Conservation (phyloP, 139 green algal species). For the Coelastrella sp. region DNA sequence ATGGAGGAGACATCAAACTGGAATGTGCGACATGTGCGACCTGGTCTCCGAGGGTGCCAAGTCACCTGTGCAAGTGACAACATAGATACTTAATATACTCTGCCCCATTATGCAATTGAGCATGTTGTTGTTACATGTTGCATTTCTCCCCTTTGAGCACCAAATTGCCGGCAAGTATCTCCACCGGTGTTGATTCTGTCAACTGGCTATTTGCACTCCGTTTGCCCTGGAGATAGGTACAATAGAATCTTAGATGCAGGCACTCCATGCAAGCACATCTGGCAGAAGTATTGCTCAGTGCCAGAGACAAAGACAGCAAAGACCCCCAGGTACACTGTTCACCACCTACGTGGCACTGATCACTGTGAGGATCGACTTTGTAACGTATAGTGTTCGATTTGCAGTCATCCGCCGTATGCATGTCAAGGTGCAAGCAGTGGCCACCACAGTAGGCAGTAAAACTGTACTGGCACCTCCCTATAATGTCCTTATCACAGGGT, state of each 20-base stretch:
- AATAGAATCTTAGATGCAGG: neutral
- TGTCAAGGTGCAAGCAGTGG: slow-evolving; percentile 27
- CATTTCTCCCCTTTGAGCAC: too few relatives aligned
- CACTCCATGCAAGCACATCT: neutral
- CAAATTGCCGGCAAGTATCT: too few relatives aligned
- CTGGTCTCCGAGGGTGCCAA: neutral
- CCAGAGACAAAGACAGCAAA: neutral
- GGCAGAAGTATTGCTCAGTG: neutral
- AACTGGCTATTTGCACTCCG: too few relatives aligned
- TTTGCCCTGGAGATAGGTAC: too few relatives aligned
- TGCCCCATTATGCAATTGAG: too few relatives aligned
- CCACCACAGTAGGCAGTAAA: slow-evolving; percentile 2
- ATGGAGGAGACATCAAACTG: too few relatives aligned
- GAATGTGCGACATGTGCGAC: neutral
- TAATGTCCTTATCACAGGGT: slow-evolving; percentile 76
- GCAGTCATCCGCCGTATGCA: neutral
- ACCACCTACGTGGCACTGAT: too few relatives aligned
- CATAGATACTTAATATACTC: neutral
- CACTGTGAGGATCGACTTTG: neutral
- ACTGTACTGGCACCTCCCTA: slow-evolving; percentile 57
- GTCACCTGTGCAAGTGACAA: neutral
- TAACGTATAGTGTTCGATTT: neutral
- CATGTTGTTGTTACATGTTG: too few relatives aligned
- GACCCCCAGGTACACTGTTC: neutral
- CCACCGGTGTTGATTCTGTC: too few relatives aligned